phyloP scores from a whole-genome alignment of 148 eudicot genomes.

The Persicaria maculosa region DNA sequence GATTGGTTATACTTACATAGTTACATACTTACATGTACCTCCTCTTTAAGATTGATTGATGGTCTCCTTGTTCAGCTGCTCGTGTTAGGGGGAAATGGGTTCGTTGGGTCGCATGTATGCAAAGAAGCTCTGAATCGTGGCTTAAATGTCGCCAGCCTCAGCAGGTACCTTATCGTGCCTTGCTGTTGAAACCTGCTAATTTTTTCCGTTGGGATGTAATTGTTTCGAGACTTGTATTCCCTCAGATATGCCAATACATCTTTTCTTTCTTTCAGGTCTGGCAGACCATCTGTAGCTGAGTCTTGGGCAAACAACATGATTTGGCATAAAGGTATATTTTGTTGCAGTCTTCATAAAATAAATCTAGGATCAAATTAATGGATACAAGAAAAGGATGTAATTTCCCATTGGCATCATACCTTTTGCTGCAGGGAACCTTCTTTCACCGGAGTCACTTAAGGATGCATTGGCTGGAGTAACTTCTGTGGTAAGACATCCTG shows the following conservation, averaged over 20 bases:
- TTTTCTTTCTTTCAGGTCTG: constrained; percentile 40
- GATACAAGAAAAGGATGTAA: neutral
- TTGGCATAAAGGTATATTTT: constrained; percentile 62
- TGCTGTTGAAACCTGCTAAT: neutral
- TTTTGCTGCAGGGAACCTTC: constrained; percentile 57
- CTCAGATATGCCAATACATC: neutral
- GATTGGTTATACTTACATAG: neutral
- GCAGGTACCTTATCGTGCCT: constrained; percentile 43
- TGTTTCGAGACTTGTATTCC: neutral
- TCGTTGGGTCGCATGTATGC: constrained; percentile 80
- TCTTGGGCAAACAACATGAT: constrained; percentile 56
- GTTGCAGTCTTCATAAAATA: neutral
- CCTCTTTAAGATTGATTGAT: neutral
- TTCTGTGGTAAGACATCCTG: constrained; percentile 53
- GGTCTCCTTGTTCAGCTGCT: constrained; percentile 43
- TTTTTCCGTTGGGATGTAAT: neutral
- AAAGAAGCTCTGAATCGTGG: constrained; percentile 64
- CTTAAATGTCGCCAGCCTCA: constrained; percentile 64
- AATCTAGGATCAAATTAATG: neutral
- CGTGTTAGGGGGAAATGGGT: constrained; percentile 82
- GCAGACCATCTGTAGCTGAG: constrained; percentile 62
- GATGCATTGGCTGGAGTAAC: constrained; percentile 75
- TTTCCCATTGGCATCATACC: constrained; percentile 11
- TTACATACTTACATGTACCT: constrained; percentile 1
- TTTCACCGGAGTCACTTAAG: constrained; percentile 58